These are phyloP conservation scores for Aspergillus udagawae DNA, from an alignment of 2,329 filamentous ascomycete genomes.

Conservation along the genomic window DNA sequence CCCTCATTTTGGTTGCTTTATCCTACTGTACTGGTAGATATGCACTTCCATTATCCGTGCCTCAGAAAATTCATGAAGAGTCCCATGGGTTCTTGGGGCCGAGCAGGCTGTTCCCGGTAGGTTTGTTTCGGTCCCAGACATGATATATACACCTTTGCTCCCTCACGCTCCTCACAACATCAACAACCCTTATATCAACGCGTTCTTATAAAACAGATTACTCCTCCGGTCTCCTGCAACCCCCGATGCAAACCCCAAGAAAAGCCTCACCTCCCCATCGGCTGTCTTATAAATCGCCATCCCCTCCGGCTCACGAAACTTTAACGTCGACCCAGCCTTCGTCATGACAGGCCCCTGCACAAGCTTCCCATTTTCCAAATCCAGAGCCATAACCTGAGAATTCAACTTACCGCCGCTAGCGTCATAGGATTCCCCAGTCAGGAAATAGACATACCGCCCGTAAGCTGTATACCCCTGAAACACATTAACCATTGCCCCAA, in stretches of 20 bases:
- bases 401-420: conserved; percentile 9
- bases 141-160: too few species aligned
- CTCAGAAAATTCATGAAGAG: too few species aligned
- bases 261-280: conserved; percentile 15
- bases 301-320: conserved; percentile 19
- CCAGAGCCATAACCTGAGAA: conserved; percentile 13
- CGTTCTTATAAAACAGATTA: conserved; percentile 20
- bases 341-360: conserved; percentile 17
- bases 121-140: too few species aligned
- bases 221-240: conserved; percentile 12
- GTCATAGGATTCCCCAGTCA: conserved; percentile 15
- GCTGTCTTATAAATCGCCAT: conserved; percentile 18
- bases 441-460: conserved; percentile 16
- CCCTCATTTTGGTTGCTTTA: too few species aligned
- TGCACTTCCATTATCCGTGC: too few species aligned
- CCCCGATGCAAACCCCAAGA: conserved; percentile 21
- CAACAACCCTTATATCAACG: conserved; percentile 5
- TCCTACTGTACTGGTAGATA: too few species aligned
- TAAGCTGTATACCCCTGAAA: conserved; percentile 17
- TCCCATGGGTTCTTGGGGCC: too few species aligned
- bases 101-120: too few species aligned
- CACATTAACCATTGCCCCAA: conserved; percentile 1
- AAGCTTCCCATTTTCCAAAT: conserved; percentile 17
- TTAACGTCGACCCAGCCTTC: conserved; percentile 15
- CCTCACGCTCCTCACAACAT: too few species aligned